Conservation (phyloP, 2,329 filamentous ascomycete species). For the Colletotrichum horii region DNA sequence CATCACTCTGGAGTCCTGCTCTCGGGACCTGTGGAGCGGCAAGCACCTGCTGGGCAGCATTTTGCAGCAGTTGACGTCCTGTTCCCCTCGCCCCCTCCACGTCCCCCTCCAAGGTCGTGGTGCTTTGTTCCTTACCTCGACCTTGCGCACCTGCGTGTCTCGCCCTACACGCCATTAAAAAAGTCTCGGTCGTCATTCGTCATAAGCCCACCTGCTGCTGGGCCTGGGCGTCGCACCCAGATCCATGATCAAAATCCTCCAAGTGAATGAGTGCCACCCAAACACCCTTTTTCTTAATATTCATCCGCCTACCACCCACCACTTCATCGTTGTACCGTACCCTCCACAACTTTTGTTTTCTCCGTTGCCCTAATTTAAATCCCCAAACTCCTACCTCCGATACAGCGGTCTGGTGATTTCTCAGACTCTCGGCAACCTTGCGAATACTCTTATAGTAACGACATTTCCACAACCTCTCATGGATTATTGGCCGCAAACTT, state of each 20-base stretch:
- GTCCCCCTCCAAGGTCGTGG: background rate
- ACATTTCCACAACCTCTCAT: background rate
- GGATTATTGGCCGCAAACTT: background rate
- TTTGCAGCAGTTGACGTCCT: background rate
- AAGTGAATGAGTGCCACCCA: slow-evolving; percentile 1
- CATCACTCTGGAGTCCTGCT: slow-evolving; percentile 18
- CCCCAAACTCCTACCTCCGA: slow-evolving; percentile 12
- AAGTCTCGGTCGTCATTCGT: slow-evolving; percentile 22
- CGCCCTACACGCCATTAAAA: slow-evolving; percentile 9
- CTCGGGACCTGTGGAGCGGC: slow-evolving; percentile 1
- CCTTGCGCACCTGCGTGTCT: slow-evolving; percentile 10
- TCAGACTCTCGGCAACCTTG: background rate
- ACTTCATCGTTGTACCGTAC: background rate
- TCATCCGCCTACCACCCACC: slow-evolving; percentile 5
- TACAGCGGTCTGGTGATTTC: background rate
- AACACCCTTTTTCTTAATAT: background rate
- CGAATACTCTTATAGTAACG: background rate
- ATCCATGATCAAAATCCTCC: background rate
- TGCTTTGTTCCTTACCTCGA: slow-evolving; percentile 5
- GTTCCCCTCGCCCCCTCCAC: background rate
- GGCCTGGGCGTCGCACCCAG: background rate
- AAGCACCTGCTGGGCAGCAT: background rate
- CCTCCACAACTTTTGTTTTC: slow-evolving; percentile 15
- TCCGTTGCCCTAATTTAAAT: slow-evolving; percentile 11
- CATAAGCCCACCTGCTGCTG: background rate